Percentiles rank a stretch among this genome's conserved stretches.
Evolutionary conservation across 768 basidiomycete genomes (phyloP).

Genomic region (Exidia glandulosa): DNA sequence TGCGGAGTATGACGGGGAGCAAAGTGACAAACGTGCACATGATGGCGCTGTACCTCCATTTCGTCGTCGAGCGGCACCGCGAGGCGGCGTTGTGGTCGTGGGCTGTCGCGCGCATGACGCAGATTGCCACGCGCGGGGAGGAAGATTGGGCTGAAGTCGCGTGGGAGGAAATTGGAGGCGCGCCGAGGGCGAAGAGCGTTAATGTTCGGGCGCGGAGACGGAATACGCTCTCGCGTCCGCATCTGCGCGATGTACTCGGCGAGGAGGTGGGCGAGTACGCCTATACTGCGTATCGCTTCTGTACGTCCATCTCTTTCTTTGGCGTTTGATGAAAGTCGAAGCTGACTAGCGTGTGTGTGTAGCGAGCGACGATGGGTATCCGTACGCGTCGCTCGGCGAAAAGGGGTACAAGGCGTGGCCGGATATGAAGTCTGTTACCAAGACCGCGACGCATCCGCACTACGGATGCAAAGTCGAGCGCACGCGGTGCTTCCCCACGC

Average conservation of each 20-base stretch:
- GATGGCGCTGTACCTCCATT: constrained; percentile 4
- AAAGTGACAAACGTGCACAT: constrained; percentile 2
- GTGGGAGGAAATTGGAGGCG: neutral
- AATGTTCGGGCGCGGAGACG: neutral
- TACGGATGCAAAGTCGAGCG: neutral
- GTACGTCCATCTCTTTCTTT: neutral
- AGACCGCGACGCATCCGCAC: constrained; percentile 2
- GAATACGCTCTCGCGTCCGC: neutral
- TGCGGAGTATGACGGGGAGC: neutral
- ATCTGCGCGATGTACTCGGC: constrained; percentile 19
- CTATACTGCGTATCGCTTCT: neutral
- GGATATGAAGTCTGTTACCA: neutral
- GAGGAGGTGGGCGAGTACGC: neutral
- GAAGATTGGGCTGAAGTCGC: neutral
- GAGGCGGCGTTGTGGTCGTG: constrained; percentile 5
- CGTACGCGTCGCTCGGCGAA: constrained; percentile 13
- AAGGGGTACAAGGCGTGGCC: neutral
- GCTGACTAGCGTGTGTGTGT: neutral
- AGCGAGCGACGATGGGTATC: constrained; percentile 25
- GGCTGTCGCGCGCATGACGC: constrained; percentile 1
- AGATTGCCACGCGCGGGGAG: neutral
- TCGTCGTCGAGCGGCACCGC: constrained; percentile 5
- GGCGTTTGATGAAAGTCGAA: neutral
- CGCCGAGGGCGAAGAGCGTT: neutral
- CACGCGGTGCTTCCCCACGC: constrained; percentile 2